Percentiles rank a stretch among this genome's conserved stretches.
Conservation (phyloP, 495 filamentous ascomycete genomes). For the Tirmania nivea region DNA sequence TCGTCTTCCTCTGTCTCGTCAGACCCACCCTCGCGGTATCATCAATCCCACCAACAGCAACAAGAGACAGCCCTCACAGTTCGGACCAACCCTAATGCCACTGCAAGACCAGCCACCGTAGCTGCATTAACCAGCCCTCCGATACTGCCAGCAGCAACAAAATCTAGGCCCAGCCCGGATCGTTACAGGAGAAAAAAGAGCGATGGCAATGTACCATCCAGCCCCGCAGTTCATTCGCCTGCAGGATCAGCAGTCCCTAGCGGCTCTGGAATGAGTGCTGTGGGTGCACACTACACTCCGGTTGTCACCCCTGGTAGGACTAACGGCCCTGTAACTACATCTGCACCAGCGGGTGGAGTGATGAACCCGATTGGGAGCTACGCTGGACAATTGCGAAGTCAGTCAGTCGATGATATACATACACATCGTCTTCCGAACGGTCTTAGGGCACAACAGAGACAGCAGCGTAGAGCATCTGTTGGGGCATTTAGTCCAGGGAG, state of each 20-base stretch:
- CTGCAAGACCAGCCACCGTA: constrained; percentile 30
- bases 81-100: constrained; percentile 15
- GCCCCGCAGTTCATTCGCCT: background rate
- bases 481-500: constrained; percentile 27
- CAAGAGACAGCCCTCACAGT: constrained; percentile 4
- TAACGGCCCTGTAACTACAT: constrained; percentile 9
- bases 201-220: constrained; percentile 1
- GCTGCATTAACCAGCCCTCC: constrained; percentile 27
- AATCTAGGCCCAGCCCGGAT: constrained; percentile 40
- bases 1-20: constrained; percentile 30
- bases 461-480: constrained; percentile 19
- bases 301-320: constrained; percentile 15
- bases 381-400: constrained; percentile 18
- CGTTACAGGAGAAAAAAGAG: constrained; percentile 36
- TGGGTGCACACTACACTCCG: constrained; percentile 22
- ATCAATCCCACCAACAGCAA: constrained; percentile 1
- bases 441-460: constrained; percentile 14
- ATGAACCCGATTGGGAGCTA: constrained; percentile 21
- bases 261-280: constrained; percentile 23
- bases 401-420: constrained; percentile 25
- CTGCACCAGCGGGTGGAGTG: constrained; percentile 2
- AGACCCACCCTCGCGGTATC: constrained; percentile 18
- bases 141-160: constrained; percentile 25
- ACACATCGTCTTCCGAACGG: constrained; percentile 16
- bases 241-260: constrained; percentile 23